phyloP scores from a whole-genome alignment of 139 green algal genomes.

The Raphidocelis subcapitata region DNA sequence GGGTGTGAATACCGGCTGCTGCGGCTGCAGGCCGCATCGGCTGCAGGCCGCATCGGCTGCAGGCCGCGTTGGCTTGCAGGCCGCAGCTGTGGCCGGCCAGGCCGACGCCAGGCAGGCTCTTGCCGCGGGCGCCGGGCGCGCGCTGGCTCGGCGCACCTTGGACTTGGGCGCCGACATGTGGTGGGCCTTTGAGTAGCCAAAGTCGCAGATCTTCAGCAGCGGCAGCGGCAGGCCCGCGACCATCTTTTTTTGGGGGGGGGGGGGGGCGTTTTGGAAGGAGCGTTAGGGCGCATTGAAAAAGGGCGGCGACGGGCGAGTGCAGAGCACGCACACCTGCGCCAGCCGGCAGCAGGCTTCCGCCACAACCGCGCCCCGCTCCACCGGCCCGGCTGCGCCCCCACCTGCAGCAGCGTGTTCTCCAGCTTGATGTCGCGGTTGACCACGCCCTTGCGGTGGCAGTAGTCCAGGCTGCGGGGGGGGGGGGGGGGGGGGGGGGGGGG shows the following conservation, averaged over 20 bases:
- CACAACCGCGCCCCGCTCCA: no score
- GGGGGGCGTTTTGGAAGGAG: no score
- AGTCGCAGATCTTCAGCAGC: constrained; percentile 98
- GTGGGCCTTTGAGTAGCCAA: constrained; percentile 85
- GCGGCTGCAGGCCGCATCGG: no score
- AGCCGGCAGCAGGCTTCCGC: no score
- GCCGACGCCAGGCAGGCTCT: no score
- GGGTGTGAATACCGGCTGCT: no score
- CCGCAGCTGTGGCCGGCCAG: no score
- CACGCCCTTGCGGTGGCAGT: constrained; percentile 90
- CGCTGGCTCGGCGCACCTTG: constrained; percentile 77
- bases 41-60: no score
- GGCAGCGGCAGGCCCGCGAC: constrained; percentile 57
- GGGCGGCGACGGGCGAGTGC: neutral
- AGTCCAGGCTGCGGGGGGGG: constrained; percentile 68
- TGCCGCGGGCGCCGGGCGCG: no score
- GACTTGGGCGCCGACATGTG: constrained; percentile 80
- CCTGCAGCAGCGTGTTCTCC: constrained; percentile 97
- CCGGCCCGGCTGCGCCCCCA: constrained; percentile 49
- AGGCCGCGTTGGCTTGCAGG: no score
- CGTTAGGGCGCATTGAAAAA: no score
- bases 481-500: neutral
- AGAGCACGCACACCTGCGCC: neutral
- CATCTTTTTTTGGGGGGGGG: constrained; percentile 8
- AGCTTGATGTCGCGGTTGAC: constrained; percentile 94